Evolutionary conservation across 192 early-diverging fungal genomes (phyloP), one percentile per base, ranked within the genome.

Genomic region (Endogone sp.): DNA sequence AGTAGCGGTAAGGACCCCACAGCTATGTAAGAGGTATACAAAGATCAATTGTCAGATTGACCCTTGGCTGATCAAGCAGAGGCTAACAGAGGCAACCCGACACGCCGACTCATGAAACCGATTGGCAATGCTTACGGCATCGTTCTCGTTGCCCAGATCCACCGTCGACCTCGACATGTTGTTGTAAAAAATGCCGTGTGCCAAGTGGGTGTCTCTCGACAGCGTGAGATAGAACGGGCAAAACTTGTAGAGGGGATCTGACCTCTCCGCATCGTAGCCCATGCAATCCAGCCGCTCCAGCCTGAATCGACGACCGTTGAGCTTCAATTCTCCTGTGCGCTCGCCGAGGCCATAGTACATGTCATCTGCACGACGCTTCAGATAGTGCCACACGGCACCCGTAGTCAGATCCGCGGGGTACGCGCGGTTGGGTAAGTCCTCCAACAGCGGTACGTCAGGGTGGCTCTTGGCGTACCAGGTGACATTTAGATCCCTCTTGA

Each of bases 211-310:
- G 8, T 60, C 25, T 9, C 29, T 28, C 20, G 71, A 70, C 0
- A 87, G 65, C 0, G 67, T 73, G 61, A 87, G 66, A 66, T 84
- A 78, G 62, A 84, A 88, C 0, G 87, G 86, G 23, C 78, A 71
- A 64, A 82, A 77, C 62, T 88, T 88, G 78, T 88, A 88, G 2
- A 88, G 64, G 21, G 87, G 87, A 73, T 88, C 87, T 8, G 79
- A 77, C 1, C 55, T 57, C 28, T 77, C 70, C 11, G 86, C 70
- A 62, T 88, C 78, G 64, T 88, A 88, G 3, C 87, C 87, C 70
- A 88, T 70, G 49, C 84, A 71, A 67, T 88, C 87, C 63, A 83
- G 55, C 16, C 78, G 72, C 49, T 81, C 79, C 8, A 88, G 68
- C 31, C 81, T n/a, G 73, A 85, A 85, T 2, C 77, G 32, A 10